Percentiles rank a stretch among this genome's conserved stretches.
These are phyloP conservation scores for Amanita inopinata DNA, from an alignment of 768 basidiomycete species.

Conservation along the genomic window DNA sequence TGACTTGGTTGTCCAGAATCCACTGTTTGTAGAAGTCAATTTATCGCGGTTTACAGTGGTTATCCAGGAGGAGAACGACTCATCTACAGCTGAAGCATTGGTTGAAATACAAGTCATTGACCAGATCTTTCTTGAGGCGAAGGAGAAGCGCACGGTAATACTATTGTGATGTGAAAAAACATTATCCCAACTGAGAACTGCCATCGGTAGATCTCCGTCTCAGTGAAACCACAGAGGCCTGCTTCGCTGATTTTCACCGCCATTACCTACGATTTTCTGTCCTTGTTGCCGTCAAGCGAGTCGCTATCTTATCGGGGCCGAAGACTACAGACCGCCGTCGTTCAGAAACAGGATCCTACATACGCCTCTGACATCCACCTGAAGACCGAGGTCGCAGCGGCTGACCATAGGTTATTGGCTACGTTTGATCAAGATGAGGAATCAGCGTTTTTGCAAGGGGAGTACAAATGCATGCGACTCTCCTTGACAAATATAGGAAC, in stretches of 20 bases:
- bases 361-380: constrained; percentile 66
- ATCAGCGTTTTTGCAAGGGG: constrained; percentile 57
- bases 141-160: constrained; percentile 54
- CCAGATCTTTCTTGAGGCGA: constrained; percentile 51
- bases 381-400: constrained; percentile 51
- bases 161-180: background rate
- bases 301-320: constrained; percentile 61
- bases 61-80: constrained; percentile 30
- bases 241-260: constrained; percentile 47
- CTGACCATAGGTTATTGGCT: constrained; percentile 52
- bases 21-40: constrained; percentile 64
- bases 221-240: constrained; percentile 43
- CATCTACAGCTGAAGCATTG: constrained; percentile 24
- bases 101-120: constrained; percentile 52
- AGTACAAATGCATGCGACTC: constrained; percentile 43
- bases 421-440: constrained; percentile 45
- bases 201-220: constrained; percentile 45
- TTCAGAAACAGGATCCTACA: constrained; percentile 55
- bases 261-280: constrained; percentile 61
- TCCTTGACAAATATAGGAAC: constrained; percentile 62
- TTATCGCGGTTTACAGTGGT: constrained; percentile 51
- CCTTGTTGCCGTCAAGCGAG: constrained; percentile 60
- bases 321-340: constrained; percentile 64
- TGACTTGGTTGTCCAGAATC: constrained; percentile 61
- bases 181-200: background rate